phyloP scores from a whole-genome alignment of 2,329 filamentous ascomycete species.

The Fonsecaea multimorphosa region DNA sequence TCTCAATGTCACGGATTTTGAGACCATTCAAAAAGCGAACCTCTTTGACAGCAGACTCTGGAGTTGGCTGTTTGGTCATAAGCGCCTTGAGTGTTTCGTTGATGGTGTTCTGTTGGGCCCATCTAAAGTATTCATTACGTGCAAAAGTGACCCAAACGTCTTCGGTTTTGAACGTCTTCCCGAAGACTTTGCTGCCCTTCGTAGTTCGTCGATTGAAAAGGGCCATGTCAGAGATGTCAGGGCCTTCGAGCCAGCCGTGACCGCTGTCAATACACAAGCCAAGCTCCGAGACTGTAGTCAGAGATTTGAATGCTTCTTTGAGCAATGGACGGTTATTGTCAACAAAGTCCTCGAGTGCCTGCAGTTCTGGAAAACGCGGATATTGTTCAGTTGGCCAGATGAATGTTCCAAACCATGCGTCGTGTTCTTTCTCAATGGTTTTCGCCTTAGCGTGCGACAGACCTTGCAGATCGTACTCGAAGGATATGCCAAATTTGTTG shows the following conservation, averaged over 20 bases:
- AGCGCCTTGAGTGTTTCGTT: slow-evolving; percentile 33
- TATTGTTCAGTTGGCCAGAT: slow-evolving; percentile 68
- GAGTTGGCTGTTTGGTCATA: not conserved
- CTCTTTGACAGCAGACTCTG: slow-evolving; percentile 12
- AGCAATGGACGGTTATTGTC: slow-evolving; percentile 50
- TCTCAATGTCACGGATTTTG: slow-evolving; percentile 33
- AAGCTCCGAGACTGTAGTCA: slow-evolving; percentile 65
- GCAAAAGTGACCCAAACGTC: slow-evolving; percentile 41
- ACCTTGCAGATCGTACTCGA: slow-evolving; percentile 63
- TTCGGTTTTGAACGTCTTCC: slow-evolving; percentile 46
- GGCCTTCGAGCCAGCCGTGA: slow-evolving; percentile 69
- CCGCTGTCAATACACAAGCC: slow-evolving; percentile 71
- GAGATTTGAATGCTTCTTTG: slow-evolving; percentile 61
- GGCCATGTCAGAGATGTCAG: slow-evolving; percentile 61
- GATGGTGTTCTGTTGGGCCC: slow-evolving; percentile 39
- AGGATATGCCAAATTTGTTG: slow-evolving; percentile 68
- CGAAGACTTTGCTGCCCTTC: slow-evolving; percentile 54
- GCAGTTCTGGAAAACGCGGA: slow-evolving; percentile 64
- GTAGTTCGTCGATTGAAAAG: slow-evolving; percentile 52
- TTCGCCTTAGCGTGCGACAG: slow-evolving; percentile 62
- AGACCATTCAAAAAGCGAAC: slow-evolving; percentile 24
- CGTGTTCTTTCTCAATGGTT: slow-evolving; percentile 59
- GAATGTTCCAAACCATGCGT: slow-evolving; percentile 69
- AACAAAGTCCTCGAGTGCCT: slow-evolving; percentile 66
- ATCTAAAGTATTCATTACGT: slow-evolving; percentile 38